Evolutionary conservation across 163 green algal genomes (phyloP), one percentile per base, ranked within the genome.

Genomic region (Chlorella variabilis): DNA sequence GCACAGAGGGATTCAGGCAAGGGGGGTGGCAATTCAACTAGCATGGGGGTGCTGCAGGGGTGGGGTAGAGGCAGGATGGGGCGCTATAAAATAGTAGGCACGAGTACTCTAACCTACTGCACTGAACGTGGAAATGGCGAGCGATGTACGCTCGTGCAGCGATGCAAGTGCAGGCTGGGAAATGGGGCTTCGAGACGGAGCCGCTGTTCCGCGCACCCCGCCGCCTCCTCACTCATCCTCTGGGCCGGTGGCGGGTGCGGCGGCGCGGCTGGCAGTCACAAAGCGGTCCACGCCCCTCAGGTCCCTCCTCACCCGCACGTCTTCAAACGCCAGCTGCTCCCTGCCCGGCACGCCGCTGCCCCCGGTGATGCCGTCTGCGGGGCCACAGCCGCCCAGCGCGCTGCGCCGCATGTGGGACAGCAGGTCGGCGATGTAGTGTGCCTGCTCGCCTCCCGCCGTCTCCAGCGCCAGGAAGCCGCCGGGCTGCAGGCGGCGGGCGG

Each of bases 401-500:
- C 29, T 36, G 42, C 38, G 1, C 18, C 48, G 59, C 41, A 85
- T 49, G 65, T 85, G 48, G 29, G 84, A 34, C 54, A 94, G 70
- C 75, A 92, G 21, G 5, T 86, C 73, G 18, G 87, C 80, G 5
- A 94, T 86, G 58, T 87, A 80, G 4, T 76, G 59, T 0, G 89
- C 91, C 78, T 95, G 89, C 65, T 90, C 80, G 29, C 71, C 83
- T 41, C 93, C 93, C 31, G 81, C 90, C 17, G 92, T 96, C 84
- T 97, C 94, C 39, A 97, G 59, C 0, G 85, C 93, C 6, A 97
- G 34, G 54, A 95, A 92, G 13, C 94, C 94, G 7, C 93, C 93
- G 1, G 89, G 87, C 45, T 76, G 38, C 66, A 97, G 69, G 84
- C 94, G 86, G 13, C 61, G 58, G 23, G 71, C 83, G 7, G 92